Evolutionary conservation across 75 land plant genomes (phyloP), one percentile per base, ranked within the genome.

Genomic region (Sequoia sempervirens): DNA sequence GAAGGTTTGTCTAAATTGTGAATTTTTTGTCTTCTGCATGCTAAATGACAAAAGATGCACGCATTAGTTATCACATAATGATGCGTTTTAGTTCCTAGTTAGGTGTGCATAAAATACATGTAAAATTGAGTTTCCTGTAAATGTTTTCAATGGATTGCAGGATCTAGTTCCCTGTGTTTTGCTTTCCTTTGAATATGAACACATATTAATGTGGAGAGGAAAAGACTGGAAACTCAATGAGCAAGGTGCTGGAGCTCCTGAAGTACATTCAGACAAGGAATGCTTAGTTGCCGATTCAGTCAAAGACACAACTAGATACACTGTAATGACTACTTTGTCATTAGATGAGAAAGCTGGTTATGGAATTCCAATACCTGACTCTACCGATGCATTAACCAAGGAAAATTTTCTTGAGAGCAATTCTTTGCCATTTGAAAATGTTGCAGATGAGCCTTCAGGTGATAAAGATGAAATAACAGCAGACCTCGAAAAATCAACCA

Each of bases 141-240:
- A 56, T 46, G 53, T 66, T 46, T 83, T 26, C 15, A 69, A 56
- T 84, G 43, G 50, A 66, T 56, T 87, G 70, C 93, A 96, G 99
- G 99, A 97, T 87, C 89, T 96, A 15, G 94, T 97, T 43, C 96
- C 95, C 17, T 96, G 98, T 84, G 95, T 96, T 11, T 90, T 97
- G 2, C 88, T 97, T 36, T 97, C 99, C 23, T 97, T 97, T 88
- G 96, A 93, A 73, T n/a, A 81, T 83, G 96, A 97, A 82, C 91
- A 94, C 76, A 92, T 97, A 85, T 91, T 97, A 20, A 91, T 97
- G 91, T 97, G 96, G 98, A 96, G 93, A 86, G 99, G 99, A 68
- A 88, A 86, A 75, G 91, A 92, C 26, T 92, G 90, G 91, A 87
- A 91, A 82, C 87, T 94, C 30, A 86, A 90, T 46, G 85, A 86